These are phyloP conservation scores for Colletotrichum sp. DNA, from an alignment of 2,329 filamentous ascomycete species.

Conservation along the genomic window DNA sequence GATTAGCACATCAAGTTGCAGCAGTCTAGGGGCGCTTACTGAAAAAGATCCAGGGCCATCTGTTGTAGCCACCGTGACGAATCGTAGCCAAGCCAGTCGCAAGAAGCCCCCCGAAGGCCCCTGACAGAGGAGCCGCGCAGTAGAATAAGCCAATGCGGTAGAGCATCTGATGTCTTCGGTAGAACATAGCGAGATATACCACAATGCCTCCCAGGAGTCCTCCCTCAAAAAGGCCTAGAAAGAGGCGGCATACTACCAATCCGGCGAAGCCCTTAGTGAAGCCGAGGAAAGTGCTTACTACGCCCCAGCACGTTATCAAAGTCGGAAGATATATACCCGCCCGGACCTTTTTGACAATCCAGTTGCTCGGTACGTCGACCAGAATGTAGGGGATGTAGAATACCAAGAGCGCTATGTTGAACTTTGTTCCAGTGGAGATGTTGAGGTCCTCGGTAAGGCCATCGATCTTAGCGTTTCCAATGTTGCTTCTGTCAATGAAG, in stretches of 20 bases:
- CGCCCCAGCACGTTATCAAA: conserved; percentile 60
- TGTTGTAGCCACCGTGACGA: conserved; percentile 42
- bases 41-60: conserved; percentile 57
- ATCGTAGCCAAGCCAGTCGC: conserved; percentile 61
- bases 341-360: conserved; percentile 66
- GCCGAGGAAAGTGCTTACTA: conserved; percentile 25
- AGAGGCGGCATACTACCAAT: conserved; percentile 39
- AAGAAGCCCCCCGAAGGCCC: conserved; percentile 65
- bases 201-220: conserved; percentile 63
- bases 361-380: conserved; percentile 70
- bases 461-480: conserved; percentile 54
- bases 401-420: conserved; percentile 63
- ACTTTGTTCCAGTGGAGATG: conserved; percentile 61
- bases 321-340: conserved; percentile 69
- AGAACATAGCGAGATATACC: conserved; percentile 55
- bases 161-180: conserved; percentile 66
- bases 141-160: conserved; percentile 62
- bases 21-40: conserved; percentile 15
- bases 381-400: conserved; percentile 74
- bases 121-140: conserved; percentile 71
- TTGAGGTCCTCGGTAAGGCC: conserved; percentile 34
- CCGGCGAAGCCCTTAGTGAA: conserved; percentile 27
- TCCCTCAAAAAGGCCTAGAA: conserved; percentile 60
- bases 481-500: conserved; percentile 60
- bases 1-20: background rate